Base-by-base conservation (phyloP, 2,329 filamentous ascomycete species). In the Penicillium sp. region DNA sequence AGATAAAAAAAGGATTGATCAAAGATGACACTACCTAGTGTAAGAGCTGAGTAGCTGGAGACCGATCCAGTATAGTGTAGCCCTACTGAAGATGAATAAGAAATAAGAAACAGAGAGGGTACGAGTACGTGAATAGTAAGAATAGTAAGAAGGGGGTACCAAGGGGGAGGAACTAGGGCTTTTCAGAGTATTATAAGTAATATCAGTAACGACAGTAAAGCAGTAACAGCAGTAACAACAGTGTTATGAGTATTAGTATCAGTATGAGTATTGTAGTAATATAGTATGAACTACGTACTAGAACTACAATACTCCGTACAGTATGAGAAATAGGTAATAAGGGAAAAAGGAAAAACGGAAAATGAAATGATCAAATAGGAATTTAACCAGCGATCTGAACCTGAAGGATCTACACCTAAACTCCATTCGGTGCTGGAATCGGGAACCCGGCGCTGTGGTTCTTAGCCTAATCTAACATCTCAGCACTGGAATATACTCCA, bases 391-490 rank as follows among this genome's bases (percentile, higher is more conserved):
- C 55, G 55, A 29, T 45, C 49, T 57, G 52, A 40, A 40, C 45
- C 18, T 18, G 18, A 18, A 44, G 38, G 62, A 65, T 65, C 63
- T 57, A 60, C 63, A 54, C 56, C 58, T 60, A 62, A 63, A 65
- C 61, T 63, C 49, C 50, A 54, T 59, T 59, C 50, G 54, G 59
- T 58, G 5, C 52, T 58, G 57, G 53, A 54, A 61, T 65, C 62
- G 58, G 63, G 52, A 58, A 61, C 61, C 63, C 63, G 56, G 53
- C 8, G 51, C 38, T 40, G 13, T 59, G 61, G 63, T 60, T 60
- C 63, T 52, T 62, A 47, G 55, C 57, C 49, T 36, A 36, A 36
- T 36, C 34, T 36, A 36, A 36, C 34, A 36, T 13, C 13, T 18
- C 18, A 18, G 18, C 18, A 18, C 18, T 18, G 18, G 18, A 18